Evolutionary conservation across 2,329 filamentous ascomycete genomes (phyloP), one percentile per base, ranked within the genome.

Genomic region (Diplodia intermedia): DNA sequence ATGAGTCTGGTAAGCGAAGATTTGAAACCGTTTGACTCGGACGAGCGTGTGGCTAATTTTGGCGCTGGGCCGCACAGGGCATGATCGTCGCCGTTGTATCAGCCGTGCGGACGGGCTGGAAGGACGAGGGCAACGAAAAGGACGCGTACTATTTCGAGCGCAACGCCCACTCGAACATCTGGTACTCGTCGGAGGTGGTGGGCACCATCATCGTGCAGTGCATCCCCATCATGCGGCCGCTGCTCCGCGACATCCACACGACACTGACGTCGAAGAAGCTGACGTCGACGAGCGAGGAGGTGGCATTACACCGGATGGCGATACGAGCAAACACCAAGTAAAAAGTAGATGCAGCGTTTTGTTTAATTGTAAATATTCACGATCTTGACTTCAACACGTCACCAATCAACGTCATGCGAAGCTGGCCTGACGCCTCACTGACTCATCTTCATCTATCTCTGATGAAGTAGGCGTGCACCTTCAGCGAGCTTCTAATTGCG

Each of bases 171-270:
- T 82, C 80, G 0, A 82, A 83, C 70, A 76, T 84, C 66, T 83
- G 82, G 82, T 82, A 85, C 73, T 84, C 82, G 0, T 84, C 83
- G 18, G 84, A 86, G 73, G 78, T 86, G 65, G 79, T 82, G 9
- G 84, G 84, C 65, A 86, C 84, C 31, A 85, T 86, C 70, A 85
- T 86, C 53, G 84, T 86, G 4, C 84, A 86, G 71, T 86, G 83
- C 69, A 82, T 86, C 2, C 84, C 84, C 2, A 81, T 86, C 18
- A 72, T 86, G 8, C 80, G 84, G 11, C 82, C 84, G 0, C 79
- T 86, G 23, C 70, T 86, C 50, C 77, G 79, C 53, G 80, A 83
- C 38, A 74, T 82, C 9, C 76, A 79, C 68, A 78, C 77, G 1
- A 78, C 79, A 0, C 68, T 82, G 33, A 78, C 77, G 2, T 80